Conservation (phyloP, 1,284 basidiomycete species). For the Athelia psychrophila region DNA sequence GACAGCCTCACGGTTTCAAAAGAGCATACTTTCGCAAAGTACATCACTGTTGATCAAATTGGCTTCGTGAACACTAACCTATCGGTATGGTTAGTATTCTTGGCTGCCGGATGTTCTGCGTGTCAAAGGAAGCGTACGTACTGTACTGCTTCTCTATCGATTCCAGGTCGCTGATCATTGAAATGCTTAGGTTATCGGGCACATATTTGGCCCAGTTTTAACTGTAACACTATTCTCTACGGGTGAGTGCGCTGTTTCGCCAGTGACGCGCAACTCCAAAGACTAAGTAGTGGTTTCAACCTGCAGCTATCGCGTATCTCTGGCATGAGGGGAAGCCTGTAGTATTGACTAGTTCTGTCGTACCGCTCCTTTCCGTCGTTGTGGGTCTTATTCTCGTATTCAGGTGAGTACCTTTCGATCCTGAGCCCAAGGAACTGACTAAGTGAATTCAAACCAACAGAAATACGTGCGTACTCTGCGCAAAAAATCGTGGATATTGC, state of each 20-base stretch:
- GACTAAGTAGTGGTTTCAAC: too few species aligned
- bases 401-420: constrained; percentile 41
- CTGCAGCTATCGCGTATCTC: constrained; percentile 55
- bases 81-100: constrained; percentile 83
- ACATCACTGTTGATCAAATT: constrained; percentile 2
- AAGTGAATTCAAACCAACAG: constrained; percentile 19
- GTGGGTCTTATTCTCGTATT: constrained; percentile 82
- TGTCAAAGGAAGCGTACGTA: constrained; percentile 69
- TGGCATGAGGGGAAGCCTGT: constrained; percentile 52
- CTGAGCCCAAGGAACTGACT: constrained; percentile 3
- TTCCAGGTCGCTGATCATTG: neutral
- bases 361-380: constrained; percentile 86
- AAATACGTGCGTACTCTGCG: constrained; percentile 31
- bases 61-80: constrained; percentile 6
- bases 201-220: constrained; percentile 76
- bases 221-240: constrained; percentile 81
- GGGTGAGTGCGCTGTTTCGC: too few species aligned
- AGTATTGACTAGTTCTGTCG: constrained; percentile 67
- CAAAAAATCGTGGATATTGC: neutral
- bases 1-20: neutral
- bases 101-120: constrained; percentile 88
- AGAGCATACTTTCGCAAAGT: constrained; percentile 40
- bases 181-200: constrained; percentile 45
- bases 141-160: constrained; percentile 4
- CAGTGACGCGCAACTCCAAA: too few species aligned